phyloP scores from a whole-genome alignment of 305 asterid genomes.

The Coffea humblotiana region DNA sequence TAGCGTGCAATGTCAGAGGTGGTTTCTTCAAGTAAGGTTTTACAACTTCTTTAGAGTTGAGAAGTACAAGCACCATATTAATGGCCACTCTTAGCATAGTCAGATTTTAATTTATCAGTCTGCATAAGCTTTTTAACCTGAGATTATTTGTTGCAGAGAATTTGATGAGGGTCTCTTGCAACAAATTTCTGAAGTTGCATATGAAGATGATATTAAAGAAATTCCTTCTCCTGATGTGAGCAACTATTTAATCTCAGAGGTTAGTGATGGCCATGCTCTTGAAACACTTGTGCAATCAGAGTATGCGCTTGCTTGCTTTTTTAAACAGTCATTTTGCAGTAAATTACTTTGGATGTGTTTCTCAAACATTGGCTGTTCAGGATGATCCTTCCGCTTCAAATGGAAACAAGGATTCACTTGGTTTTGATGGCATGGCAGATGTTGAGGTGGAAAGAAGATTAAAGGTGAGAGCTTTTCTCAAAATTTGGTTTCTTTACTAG shows the following conservation, averaged over 20 bases:
- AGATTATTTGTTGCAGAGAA: slow-evolving; percentile 55
- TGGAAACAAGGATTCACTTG: slow-evolving; percentile 69
- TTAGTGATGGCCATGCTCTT: slow-evolving; percentile 28
- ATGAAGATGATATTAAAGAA: slow-evolving; percentile 66
- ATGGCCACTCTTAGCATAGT: slow-evolving; percentile 9
- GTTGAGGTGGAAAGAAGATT: slow-evolving; percentile 87
- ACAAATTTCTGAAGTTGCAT: slow-evolving; percentile 70
- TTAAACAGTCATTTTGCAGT: background rate
- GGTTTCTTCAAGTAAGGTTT: slow-evolving; percentile 90
- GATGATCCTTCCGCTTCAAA: slow-evolving; percentile 70
- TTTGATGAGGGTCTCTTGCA: slow-evolving; percentile 86
- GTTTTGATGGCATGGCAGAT: slow-evolving; percentile 87
- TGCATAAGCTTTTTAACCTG: slow-evolving; percentile 31
- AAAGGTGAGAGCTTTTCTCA: slow-evolving; percentile 52
- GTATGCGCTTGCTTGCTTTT: background rate
- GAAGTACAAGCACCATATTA: slow-evolving; percentile 6
- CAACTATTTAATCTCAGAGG: slow-evolving; percentile 84
- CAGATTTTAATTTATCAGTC: slow-evolving; percentile 16
- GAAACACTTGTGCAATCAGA: background rate
- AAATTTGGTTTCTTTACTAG: slow-evolving; percentile 19
- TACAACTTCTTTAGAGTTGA: background rate
- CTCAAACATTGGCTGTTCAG: slow-evolving; percentile 30
- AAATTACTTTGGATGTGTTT: background rate
- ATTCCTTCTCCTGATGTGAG: slow-evolving; percentile 82
- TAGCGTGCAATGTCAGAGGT: slow-evolving; percentile 97